Evolutionary conservation across 192 early-diverging fungal species (phyloP).

Genomic region (Backusella macrospora): DNA sequence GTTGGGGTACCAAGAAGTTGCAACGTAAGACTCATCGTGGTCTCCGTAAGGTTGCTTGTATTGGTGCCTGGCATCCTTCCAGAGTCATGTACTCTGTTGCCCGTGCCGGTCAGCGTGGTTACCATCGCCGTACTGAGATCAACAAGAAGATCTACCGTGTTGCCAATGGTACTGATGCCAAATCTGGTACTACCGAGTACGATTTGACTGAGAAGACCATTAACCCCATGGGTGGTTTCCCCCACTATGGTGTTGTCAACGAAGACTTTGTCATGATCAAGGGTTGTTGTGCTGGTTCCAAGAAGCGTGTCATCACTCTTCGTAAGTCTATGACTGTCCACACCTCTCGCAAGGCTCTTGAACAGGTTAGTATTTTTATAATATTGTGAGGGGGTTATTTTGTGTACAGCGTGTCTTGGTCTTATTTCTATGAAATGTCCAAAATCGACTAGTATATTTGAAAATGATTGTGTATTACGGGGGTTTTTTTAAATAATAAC

Average conservation of each 20-base stretch:
- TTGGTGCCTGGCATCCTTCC: constrained; percentile 97
- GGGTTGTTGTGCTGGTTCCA: constrained; percentile 94
- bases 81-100: constrained; percentile 99
- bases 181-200: constrained; percentile 92
- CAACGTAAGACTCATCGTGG: constrained; percentile 99
- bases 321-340: constrained; percentile 97
- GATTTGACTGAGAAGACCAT: constrained; percentile 95
- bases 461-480: no score
- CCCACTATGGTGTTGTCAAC: constrained; percentile 98
- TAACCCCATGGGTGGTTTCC: constrained; percentile 99
- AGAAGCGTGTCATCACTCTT: constrained; percentile 96
- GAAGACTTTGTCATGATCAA: constrained; percentile 99
- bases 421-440: no score
- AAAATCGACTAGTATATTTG: no score
- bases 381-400: no score
- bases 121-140: constrained; percentile 99
- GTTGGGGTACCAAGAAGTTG: constrained; percentile 99
- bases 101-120: constrained; percentile 99
- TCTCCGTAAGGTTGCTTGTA: constrained; percentile 99
- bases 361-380: constrained; percentile 55
- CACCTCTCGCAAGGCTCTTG: constrained; percentile 95
- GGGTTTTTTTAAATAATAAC: neutral
- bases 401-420: no score
- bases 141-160: constrained; percentile 99
- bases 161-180: constrained; percentile 81